Base-by-base conservation (phyloP, 1,284 basidiomycete genomes). In the Volvariella surrecta region DNA sequence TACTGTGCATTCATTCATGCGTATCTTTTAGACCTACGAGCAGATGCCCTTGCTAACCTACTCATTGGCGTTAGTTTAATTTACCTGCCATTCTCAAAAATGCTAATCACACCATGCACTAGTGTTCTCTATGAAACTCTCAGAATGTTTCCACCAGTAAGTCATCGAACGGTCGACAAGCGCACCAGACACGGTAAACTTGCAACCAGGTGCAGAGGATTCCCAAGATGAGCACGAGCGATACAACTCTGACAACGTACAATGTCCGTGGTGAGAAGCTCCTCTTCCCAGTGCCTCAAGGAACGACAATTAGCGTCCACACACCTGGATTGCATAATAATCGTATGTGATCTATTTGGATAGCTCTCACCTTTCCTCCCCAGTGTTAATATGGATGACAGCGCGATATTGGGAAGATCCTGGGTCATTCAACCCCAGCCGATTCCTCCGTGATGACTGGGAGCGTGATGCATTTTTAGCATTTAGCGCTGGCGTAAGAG, bases 51-150 rank as follows among this genome's bases (percentile, higher is more conserved):
- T 58, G 22, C 60, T 80, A n/a, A 66, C 62, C 11, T 60, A 67
- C 38, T 63, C 63, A 2, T 57, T 69, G 53, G 71, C 70, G 70
- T 73, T 55, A 52, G 64, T 52, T 15, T 21, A 42, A 16, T 17
- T 22, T 34, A 20, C 20, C 17, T 37, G 20, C 6, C 19, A 6
- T 22, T 39, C 3, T 8, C 7, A 21, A 13, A 6, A 13, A 19
- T 15, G 16, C 45, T 17, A 19, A 46, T 41, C 44, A 48, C 10
- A 45, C 30, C 37, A 37, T 22, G 10, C 21, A 18, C n/a, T 44
- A 79, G 75, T 8, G 71, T 76, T 1, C 62, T 78, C 45, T 67
- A 79, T 53, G 80, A 84, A 57, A 72, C 76, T 0, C 59, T 83
- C 8, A 67, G 80, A 15, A 58, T 81, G 50, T 79, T 73, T 52